These are phyloP conservation scores for Elsinoe fawcettii DNA, from an alignment of 2,329 filamentous ascomycete genomes.

Conservation along the genomic window DNA sequence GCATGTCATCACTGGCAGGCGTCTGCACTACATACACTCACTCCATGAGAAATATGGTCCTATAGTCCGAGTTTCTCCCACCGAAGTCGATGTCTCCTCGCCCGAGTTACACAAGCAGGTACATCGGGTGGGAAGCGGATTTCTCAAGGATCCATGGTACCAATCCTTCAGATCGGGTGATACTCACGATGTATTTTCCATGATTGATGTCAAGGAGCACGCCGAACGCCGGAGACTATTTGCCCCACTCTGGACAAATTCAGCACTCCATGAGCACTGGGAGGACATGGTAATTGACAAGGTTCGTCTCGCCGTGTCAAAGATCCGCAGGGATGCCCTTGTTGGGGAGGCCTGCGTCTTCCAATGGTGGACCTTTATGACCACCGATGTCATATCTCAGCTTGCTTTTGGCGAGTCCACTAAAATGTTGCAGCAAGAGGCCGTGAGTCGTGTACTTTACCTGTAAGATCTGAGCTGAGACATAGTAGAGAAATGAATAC, in stretches of 20 bases:
- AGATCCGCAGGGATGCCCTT: constrained; percentile 23
- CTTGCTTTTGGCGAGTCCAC: constrained; percentile 32
- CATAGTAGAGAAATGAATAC: constrained; percentile 19
- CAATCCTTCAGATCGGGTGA: constrained; percentile 17
- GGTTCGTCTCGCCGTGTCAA: constrained; percentile 24
- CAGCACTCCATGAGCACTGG: constrained; percentile 27
- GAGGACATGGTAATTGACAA: constrained; percentile 28
- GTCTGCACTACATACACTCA: constrained; percentile 33
- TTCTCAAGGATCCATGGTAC: constrained; percentile 28
- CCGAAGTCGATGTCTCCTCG: constrained; percentile 27
- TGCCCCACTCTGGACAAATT: constrained; percentile 27
- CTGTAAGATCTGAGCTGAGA: not conserved
- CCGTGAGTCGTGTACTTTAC: constrained; percentile 21
- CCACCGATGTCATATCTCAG: constrained; percentile 29
- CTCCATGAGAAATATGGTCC: constrained; percentile 35
- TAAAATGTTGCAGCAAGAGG: constrained; percentile 29
- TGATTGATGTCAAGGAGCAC: constrained; percentile 29
- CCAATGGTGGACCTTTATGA: constrained; percentile 33
- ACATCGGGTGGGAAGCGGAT: constrained; percentile 24
- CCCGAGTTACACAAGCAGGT: constrained; percentile 25
- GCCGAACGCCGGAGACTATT: constrained; percentile 28
- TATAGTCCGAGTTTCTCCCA: constrained; percentile 32
- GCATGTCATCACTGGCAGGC: constrained; percentile 31
- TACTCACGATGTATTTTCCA: constrained; percentile 29
- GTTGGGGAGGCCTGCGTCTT: constrained; percentile 28